A percentile compares a stretch with the other conserved stretches of the same genome.
These are phyloP conservation scores for Pythium dissimile DNA, from an alignment of 352 stramenopile genomes.

Conservation along the genomic window DNA sequence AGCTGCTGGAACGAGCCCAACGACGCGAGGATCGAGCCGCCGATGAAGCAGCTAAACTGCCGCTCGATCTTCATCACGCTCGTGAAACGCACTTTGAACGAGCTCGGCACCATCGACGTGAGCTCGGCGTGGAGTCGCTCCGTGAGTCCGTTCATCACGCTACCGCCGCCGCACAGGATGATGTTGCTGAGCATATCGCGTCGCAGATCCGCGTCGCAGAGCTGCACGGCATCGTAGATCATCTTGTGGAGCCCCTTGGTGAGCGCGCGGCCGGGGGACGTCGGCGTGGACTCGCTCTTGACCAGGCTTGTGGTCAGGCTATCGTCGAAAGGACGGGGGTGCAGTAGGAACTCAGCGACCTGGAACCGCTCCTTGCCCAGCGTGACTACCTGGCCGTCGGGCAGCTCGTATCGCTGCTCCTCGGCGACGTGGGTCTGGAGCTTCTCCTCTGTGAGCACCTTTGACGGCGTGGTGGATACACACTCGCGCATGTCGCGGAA, in stretches of 20 bases:
- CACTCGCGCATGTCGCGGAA: conserved; percentile 78
- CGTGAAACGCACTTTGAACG: conserved; percentile 86
- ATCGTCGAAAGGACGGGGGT: conserved; percentile 53
- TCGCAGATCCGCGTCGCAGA: conserved; percentile 78
- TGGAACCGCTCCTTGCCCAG: conserved; percentile 70
- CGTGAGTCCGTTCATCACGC: conserved; percentile 65
- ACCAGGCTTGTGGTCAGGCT: background rate
- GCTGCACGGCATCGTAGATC: conserved; percentile 81
- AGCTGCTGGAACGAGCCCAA: conserved; percentile 88
- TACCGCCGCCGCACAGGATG: conserved; percentile 82
- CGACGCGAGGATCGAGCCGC: conserved; percentile 82
- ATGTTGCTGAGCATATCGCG: conserved; percentile 87
- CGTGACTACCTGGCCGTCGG: conserved; percentile 64
- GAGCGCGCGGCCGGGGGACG: conserved; percentile 39
- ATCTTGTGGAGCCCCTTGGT: conserved; percentile 73
- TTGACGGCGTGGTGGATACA: conserved; percentile 41
- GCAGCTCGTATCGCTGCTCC: conserved; percentile 73
- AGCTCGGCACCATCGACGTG: conserved; percentile 71
- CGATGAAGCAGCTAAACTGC: conserved; percentile 88
- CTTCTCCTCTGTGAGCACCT: conserved; percentile 50
- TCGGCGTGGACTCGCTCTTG: conserved; percentile 34
- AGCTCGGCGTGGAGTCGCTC: conserved; percentile 81
- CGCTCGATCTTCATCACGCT: conserved; percentile 78
- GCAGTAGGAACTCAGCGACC: conserved; percentile 73
- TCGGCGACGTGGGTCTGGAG: conserved; percentile 18